Evolutionary conservation across 1,284 basidiomycete species (phyloP).

Genomic region (Caloboletus firmus): DNA sequence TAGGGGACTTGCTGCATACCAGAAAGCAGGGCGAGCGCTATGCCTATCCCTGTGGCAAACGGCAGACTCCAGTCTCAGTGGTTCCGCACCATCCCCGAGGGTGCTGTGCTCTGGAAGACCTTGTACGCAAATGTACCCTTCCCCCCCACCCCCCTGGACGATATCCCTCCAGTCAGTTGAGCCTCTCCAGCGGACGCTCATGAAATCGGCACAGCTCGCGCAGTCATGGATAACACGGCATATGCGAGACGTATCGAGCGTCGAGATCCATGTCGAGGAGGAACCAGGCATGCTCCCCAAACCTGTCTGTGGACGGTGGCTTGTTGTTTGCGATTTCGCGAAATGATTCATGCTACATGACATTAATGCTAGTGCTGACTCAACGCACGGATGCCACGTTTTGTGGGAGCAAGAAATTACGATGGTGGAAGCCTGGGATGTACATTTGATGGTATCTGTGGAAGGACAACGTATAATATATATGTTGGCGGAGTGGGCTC

Average conservation of each 20-base stretch:
- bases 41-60: too few species aligned
- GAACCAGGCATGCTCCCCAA: neutral
- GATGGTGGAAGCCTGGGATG: neutral
- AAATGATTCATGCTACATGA: conserved; percentile 3
- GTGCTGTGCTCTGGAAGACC: neutral
- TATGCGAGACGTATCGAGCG: neutral
- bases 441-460: neutral
- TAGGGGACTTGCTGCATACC: too few species aligned
- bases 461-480: neutral
- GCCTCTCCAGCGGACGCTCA: neutral
- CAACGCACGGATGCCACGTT: neutral
- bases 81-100: neutral
- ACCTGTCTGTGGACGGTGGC: conserved; percentile 6
- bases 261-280: neutral
- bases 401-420: neutral
- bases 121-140: neutral
- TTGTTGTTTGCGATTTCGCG: neutral
- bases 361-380: neutral
- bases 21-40: too few species aligned
- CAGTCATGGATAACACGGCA: conserved; percentile 4
- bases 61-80: too few species aligned
- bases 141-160: neutral
- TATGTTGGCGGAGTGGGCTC: neutral
- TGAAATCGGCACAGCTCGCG: neutral
- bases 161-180: neutral